Evolutionary conservation across 805 yeast genomes (phyloP), one percentile per base, ranked within the genome.

Genomic region (Priceomyces carsonii): DNA sequence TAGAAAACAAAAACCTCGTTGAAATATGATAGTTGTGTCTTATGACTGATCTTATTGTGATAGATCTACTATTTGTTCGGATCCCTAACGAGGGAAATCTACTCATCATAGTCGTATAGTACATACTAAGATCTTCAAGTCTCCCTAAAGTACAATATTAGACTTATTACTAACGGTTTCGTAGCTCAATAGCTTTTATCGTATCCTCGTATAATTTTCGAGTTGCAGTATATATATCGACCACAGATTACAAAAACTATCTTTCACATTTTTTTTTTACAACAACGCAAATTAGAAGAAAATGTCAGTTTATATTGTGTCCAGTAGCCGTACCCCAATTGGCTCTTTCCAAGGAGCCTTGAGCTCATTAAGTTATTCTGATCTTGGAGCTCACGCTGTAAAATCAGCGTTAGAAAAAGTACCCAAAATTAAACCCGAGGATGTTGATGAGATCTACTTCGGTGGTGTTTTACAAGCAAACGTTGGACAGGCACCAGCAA

Each of bases 401-500:
- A 83, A 82, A 46, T 83, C 91, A 39, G 96, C 95, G 8, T 66
- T 90, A 44, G 88, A 69, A 38, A 82, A 85, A 53, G 90, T 85
- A 28, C 95, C 95, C 37, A 77, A 80, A 59, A 75, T 90, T 64
- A 73, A 83, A 50, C 80, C 95, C 31, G 73, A 75, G 27, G 80
- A 75, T 45, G 93, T 86, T 37, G 95, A 90, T 46, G 98, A 91
- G 65, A 80, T 91, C 57, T 75, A 85, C 55, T 89, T 89, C 60
- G 99, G 99, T 55, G 85, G 88, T 55, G 99, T 89, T 32, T 66
- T 88, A 55, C 86, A 85, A 55, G 98, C 97, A 45, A 87, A 87
- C 54, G 82, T 86, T 42, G 98, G 99, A 44, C 99, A 91, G 69
- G 89, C 91, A 40, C 98, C 99, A 28, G 99, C 99, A 22, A 83